Conservation (phyloP, 768 basidiomycete species). For the Leccinellum luteum region DNA sequence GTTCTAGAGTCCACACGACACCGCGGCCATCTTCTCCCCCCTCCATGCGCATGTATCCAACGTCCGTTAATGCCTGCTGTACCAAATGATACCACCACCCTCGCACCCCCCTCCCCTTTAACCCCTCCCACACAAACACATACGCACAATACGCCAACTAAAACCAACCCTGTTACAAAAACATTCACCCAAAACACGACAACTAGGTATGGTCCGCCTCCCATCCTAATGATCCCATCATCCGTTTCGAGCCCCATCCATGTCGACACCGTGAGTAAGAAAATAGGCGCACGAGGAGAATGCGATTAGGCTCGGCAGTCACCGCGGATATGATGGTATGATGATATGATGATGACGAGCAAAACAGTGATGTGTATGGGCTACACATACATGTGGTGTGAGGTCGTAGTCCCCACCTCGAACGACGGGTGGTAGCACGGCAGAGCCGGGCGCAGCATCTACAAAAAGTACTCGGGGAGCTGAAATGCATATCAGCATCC, state of each 20-base stretch:
- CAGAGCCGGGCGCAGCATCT: constrained; percentile 7
- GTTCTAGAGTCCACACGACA: not conserved
- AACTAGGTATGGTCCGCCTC: not conserved
- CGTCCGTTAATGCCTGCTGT: not conserved
- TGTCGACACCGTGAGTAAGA: not conserved
- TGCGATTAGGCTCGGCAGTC: not conserved
- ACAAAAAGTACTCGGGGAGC: constrained; percentile 82
- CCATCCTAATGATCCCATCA: not conserved
- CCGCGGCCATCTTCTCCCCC: not conserved
- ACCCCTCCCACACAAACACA: not conserved
- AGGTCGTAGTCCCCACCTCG: constrained; percentile 11
- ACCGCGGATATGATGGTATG: not conserved
- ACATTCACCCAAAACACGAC: constrained; percentile 5
- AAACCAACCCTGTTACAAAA: not conserved
- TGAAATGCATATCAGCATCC: constrained; percentile 26
- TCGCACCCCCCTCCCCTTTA: too few species aligned
- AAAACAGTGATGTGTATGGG: not conserved
- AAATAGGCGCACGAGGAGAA: not conserved
- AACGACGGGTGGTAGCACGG: not conserved
- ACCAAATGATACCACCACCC: not conserved
- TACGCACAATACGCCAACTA: not conserved
- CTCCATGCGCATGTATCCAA: not conserved
- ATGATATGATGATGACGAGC: constrained; percentile 6
- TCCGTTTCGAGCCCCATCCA: constrained; percentile 1
- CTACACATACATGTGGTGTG: not conserved